These are phyloP conservation scores for Fomitopsis pinicola DNA, from an alignment of 1,284 basidiomycete genomes.

Conservation along the genomic window DNA sequence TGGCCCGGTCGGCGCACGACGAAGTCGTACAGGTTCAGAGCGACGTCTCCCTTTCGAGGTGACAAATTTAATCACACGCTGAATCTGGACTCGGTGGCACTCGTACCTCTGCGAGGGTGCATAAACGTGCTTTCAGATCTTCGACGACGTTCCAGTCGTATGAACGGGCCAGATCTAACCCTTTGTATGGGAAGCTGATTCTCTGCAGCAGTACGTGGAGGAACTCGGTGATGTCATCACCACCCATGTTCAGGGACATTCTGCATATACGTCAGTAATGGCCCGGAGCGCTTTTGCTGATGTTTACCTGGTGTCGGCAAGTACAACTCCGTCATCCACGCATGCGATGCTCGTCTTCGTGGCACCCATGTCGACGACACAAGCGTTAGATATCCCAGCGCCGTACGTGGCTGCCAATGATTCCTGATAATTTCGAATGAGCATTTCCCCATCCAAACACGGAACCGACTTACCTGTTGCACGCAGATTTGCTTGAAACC, in stretches of 20 bases:
- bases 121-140: constrained; percentile 78
- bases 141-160: constrained; percentile 91
- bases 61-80: background rate
- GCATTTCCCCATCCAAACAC: background rate
- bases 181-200: constrained; percentile 87
- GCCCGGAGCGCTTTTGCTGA: background rate
- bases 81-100: background rate
- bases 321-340: constrained; percentile 91
- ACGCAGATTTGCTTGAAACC: constrained; percentile 90
- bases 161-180: constrained; percentile 68
- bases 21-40: constrained; percentile 87
- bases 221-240: constrained; percentile 91
- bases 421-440: constrained; percentile 50
- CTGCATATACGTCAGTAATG: constrained; percentile 34
- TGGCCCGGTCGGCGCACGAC: constrained; percentile 75
- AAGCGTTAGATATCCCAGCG: constrained; percentile 91
- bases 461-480: constrained; percentile 62
- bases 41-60: constrained; percentile 69
- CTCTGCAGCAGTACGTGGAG: constrained; percentile 77
- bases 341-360: constrained; percentile 84
- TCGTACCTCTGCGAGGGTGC: constrained; percentile 81
- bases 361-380: constrained; percentile 94
- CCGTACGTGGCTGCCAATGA: constrained; percentile 93
- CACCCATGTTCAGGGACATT: constrained; percentile 84
- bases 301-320: constrained; percentile 80